Evolutionary conservation across 371 early-diverging fungal genomes (phyloP).

Genomic region (Mortierella sp.): DNA sequence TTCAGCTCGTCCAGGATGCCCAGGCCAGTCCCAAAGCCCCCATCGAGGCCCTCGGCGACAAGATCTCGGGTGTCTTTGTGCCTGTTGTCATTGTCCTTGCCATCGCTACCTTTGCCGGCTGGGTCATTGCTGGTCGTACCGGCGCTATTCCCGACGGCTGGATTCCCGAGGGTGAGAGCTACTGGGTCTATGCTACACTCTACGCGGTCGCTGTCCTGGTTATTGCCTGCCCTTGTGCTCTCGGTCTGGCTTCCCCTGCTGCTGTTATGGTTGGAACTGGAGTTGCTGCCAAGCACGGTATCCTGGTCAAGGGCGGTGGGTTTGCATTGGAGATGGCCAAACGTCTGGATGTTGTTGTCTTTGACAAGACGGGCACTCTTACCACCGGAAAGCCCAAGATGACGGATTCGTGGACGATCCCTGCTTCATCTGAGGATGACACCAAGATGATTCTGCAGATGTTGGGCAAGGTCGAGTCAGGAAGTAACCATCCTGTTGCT

Average conservation of each 20-base stretch:
- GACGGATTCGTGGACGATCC: slow-evolving; percentile 60
- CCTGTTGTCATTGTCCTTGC: slow-evolving; percentile 72
- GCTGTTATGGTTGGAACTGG: slow-evolving; percentile 95
- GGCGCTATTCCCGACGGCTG: slow-evolving; percentile 62
- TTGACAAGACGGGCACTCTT: slow-evolving; percentile 92
- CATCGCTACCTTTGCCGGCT: slow-evolving; percentile 68
- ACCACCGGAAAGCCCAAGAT: slow-evolving; percentile 77
- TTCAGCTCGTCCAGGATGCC: slow-evolving; percentile 77
- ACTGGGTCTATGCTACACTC: slow-evolving; percentile 79
- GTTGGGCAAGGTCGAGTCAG: slow-evolving; percentile 53
- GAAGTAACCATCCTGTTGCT: slow-evolving; percentile 60
- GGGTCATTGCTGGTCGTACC: slow-evolving; percentile 63
- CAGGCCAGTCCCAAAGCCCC: slow-evolving; percentile 79
- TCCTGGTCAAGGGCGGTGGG: slow-evolving; percentile 61
- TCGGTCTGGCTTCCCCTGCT: slow-evolving; percentile 80
- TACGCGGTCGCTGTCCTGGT: slow-evolving; percentile 79
- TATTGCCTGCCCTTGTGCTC: slow-evolving; percentile 83
- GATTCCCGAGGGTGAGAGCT: slow-evolving; percentile 64
- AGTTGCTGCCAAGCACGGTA: slow-evolving; percentile 81
- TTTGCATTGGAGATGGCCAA: slow-evolving; percentile 77
- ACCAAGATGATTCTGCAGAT: slow-evolving; percentile 41
- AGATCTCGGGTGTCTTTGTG: slow-evolving; percentile 72
- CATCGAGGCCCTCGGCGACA: slow-evolving; percentile 75
- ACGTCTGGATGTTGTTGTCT: slow-evolving; percentile 94
- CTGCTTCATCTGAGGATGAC: slow-evolving; percentile 16